These are phyloP conservation scores for Caloboletus inedulis DNA, from an alignment of 1,284 basidiomycete genomes.

Conservation along the genomic window DNA sequence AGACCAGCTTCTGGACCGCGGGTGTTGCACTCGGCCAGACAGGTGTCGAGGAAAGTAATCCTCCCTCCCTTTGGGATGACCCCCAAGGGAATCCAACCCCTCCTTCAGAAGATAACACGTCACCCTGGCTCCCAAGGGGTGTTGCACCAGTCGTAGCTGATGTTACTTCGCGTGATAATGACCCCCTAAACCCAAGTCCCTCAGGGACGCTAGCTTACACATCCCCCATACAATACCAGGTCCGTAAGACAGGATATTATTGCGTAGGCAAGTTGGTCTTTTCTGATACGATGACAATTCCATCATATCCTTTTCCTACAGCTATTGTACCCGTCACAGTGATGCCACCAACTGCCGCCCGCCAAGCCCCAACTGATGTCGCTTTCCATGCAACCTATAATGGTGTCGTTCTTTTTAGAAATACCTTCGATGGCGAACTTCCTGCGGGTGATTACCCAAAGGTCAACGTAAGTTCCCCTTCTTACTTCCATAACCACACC, in stretches of 20 bases:
- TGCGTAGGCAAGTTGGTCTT: slow-evolving; percentile 73
- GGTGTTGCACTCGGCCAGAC: slow-evolving; percentile 52
- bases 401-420: slow-evolving; percentile 83
- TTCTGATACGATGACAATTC: slow-evolving; percentile 1
- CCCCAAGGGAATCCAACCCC: slow-evolving; percentile 57
- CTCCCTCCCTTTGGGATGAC: slow-evolving; percentile 52
- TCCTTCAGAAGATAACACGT: slow-evolving; percentile 44
- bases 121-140: slow-evolving; percentile 43
- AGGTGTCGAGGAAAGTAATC: slow-evolving; percentile 4
- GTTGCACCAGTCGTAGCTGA: slow-evolving; percentile 5
- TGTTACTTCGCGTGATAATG: slow-evolving; percentile 26
- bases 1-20: slow-evolving; percentile 80
- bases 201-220: slow-evolving; percentile 51
- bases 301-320: slow-evolving; percentile 31
- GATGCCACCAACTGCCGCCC: slow-evolving; percentile 31
- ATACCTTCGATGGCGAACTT: slow-evolving; percentile 86
- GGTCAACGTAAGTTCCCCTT: slow-evolving; percentile 67
- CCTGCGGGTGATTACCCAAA: slow-evolving; percentile 98
- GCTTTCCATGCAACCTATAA: slow-evolving; percentile 77
- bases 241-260: slow-evolving; percentile 91
- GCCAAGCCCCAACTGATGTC: slow-evolving; percentile 46
- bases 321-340: slow-evolving; percentile 85
- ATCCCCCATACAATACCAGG: slow-evolving; percentile 71
- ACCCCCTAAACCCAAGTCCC: slow-evolving; percentile 45
- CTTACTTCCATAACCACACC: slow-evolving; percentile 1